Evolutionary conservation across 2,329 filamentous ascomycete genomes (phyloP).

Genomic region (Sporothrix globosa): DNA sequence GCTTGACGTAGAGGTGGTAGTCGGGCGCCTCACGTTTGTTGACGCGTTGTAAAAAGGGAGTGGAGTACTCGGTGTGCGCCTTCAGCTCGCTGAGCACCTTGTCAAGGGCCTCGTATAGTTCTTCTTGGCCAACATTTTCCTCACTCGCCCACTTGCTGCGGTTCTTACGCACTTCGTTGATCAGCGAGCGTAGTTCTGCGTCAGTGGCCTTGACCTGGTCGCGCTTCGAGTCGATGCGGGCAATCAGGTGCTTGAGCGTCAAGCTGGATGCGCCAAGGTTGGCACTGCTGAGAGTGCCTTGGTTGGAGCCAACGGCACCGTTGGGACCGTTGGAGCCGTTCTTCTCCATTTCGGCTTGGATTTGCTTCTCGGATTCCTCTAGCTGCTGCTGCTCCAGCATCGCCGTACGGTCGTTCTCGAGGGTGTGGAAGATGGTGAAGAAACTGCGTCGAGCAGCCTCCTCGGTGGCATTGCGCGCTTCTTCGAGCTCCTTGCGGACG

Average conservation of each 20-base stretch:
- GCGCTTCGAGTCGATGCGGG: constrained; percentile 90
- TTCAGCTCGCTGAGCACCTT: constrained; percentile 97
- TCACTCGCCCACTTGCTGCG: constrained; percentile 98
- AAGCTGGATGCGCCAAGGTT: constrained; percentile 95
- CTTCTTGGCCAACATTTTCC: constrained; percentile 95
- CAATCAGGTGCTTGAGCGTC: constrained; percentile 95
- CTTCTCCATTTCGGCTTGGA: constrained; percentile 91
- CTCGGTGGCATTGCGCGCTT: constrained; percentile 87
- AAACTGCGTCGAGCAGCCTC: constrained; percentile 89
- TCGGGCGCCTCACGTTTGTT: constrained; percentile 97
- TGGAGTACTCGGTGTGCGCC: constrained; percentile 94
- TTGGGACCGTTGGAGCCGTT: constrained; percentile 46
- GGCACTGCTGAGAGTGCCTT: constrained; percentile 87
- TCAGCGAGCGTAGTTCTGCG: constrained; percentile 84
- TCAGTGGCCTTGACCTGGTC: constrained; percentile 89
- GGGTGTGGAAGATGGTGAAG: constrained; percentile 89
- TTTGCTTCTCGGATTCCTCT: constrained; percentile 93
- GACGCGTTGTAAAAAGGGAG: constrained; percentile 90
- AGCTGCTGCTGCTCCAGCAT: constrained; percentile 98
- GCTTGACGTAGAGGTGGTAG: constrained; percentile 91
- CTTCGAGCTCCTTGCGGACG: constrained; percentile 88
- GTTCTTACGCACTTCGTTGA: constrained; percentile 98
- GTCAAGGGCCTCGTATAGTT: constrained; percentile 93
- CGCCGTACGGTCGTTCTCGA: constrained; percentile 91
- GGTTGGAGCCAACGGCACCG: constrained; percentile 60